Conservation (phyloP, 495 filamentous ascomycete species). For the Neurospora sp. region DNA sequence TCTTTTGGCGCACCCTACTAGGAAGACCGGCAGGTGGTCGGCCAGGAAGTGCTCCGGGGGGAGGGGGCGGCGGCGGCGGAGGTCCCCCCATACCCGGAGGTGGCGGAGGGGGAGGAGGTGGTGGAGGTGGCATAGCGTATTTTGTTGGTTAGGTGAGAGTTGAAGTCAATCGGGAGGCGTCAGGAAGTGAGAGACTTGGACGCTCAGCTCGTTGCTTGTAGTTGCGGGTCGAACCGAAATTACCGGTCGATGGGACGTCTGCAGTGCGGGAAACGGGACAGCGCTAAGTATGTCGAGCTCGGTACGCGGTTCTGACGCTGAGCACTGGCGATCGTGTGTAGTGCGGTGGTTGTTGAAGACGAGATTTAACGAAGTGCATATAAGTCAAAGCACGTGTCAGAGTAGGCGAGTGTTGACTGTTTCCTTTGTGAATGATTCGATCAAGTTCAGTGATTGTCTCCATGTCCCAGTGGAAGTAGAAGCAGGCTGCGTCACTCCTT, state of each 20-base stretch:
- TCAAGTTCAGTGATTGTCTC: background rate
- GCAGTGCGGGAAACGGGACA: background rate
- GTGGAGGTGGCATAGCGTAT: conserved; percentile 13
- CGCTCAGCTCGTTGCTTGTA: background rate
- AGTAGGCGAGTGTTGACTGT: background rate
- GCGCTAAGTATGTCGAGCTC: background rate
- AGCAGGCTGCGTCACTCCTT: conserved; percentile 9
- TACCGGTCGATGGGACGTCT: background rate
- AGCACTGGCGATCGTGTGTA: conserved; percentile 17
- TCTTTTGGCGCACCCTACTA: conserved; percentile 5
- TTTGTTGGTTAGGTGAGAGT: background rate
- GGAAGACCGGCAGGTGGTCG: conserved; percentile 8
- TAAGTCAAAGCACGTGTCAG: background rate
- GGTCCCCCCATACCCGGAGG: conserved; percentile 15
- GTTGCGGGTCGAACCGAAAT: background rate
- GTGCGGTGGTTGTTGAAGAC: conserved; percentile 20
- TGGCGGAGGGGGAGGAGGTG: conserved; percentile 25
- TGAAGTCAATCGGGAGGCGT: background rate
- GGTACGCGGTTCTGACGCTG: conserved; percentile 5
- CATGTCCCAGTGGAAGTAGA: background rate
- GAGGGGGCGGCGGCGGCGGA: conserved; percentile 15
- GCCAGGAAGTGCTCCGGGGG: conserved; percentile 10
- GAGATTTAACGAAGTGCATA: conserved; percentile 8
- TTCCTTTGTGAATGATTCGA: conserved; percentile 1
- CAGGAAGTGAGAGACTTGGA: background rate